Base-by-base conservation (phyloP, 2,329 filamentous ascomycete genomes). In the Apiospora koreana region DNA sequence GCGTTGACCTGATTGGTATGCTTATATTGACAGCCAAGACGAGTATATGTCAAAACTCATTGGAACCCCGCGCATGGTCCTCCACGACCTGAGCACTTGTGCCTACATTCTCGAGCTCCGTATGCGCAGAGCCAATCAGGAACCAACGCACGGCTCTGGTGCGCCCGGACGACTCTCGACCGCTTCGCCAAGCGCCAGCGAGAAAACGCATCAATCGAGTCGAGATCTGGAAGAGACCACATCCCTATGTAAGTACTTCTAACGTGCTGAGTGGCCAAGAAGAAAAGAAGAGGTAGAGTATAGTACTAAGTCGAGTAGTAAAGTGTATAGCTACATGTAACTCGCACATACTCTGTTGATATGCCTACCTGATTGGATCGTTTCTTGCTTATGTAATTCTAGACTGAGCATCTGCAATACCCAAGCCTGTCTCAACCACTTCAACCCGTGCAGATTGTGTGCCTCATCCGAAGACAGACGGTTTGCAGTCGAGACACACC, bases 111-210 rank as follows among this genome's bases (percentile, higher is more conserved):
- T 43, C 16, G 54, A 58, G 28, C 50, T 58, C 25, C 38, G 12
- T 3, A 38, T 62, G 54, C 54, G 54, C 54, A 62, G 54, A 21
- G 7, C 54, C 54, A 62, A 62, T 62, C 54, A 62, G 54, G n/a
- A 62, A 62, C 54, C 31, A 62, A 62, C 54, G 54, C 54, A 62
- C 54, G 54, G 54, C 54, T 62, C 28, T 28, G 35, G 54, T 62
- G 54, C 10, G 50, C 18, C 28, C 18, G 28, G 50, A 35, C 8
- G 50, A 31, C 31, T 38, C 31, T 62, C 28, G 31, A n/a, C 18
- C 54, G 54, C 28, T 62, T 23, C 54, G 54, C 54, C 18, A n/a
- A 38, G 28, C 54, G 35, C 21, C 54, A 38, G 54, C 31, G 18
- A 23, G 54, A 38, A 23, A 38, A 18, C 16, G 50, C 18, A n/a